Evolutionary conservation across 2,329 filamentous ascomycete genomes (phyloP), one percentile per base, ranked within the genome.

Genomic region (Neoscytalidium dimidiatum): DNA sequence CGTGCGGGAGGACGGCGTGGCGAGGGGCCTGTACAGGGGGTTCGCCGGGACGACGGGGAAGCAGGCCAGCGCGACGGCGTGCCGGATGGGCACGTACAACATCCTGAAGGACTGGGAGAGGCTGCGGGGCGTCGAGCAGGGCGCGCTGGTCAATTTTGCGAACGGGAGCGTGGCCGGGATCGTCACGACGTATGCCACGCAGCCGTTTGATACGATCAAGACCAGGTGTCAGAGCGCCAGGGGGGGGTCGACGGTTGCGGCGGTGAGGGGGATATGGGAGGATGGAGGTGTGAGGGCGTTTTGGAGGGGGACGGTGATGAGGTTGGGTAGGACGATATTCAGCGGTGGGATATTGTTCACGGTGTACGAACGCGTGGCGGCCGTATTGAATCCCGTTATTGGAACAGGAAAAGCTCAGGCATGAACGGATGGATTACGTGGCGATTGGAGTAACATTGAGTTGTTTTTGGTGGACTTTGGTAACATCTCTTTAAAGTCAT

Each of bases 221-320:
- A 90, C 88, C 2, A 78, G 86, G 51, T 83, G 84, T 26, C 87
- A 90, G 72, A 85, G 83, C 57, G 85, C 86, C 0, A 79, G 81
- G 23, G 87, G 85, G 4, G 84, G 84, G 2, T 84, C 82, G 1
- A 87, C 86, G 2, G 73, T 78, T 0, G 85, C 89, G 67, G 87
- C 87, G 0, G 78, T 87, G 3, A 78, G 75, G 58, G 83, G 81
- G 61, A 80, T 90, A 3, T 72, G 86, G 61, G 72, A 76, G 0
- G 86, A 89, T 68, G 83, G 84, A 67, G 88, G 88, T 0, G 68
- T 89, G 1, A 80, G 78, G 43, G 88, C 84, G 0, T 86, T 90
- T 67, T 91, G 88, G 88, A 86, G 84, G 66, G 88, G 88, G 0
- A 90, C 87, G 35, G 86, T 86, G 0, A 90, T 91, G 88, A 80